A percentile compares a stretch with the other conserved stretches of the same genome.
Evolutionary conservation across 2,329 filamentous ascomycete species (phyloP).

Genomic region (Zalaria sp.): DNA sequence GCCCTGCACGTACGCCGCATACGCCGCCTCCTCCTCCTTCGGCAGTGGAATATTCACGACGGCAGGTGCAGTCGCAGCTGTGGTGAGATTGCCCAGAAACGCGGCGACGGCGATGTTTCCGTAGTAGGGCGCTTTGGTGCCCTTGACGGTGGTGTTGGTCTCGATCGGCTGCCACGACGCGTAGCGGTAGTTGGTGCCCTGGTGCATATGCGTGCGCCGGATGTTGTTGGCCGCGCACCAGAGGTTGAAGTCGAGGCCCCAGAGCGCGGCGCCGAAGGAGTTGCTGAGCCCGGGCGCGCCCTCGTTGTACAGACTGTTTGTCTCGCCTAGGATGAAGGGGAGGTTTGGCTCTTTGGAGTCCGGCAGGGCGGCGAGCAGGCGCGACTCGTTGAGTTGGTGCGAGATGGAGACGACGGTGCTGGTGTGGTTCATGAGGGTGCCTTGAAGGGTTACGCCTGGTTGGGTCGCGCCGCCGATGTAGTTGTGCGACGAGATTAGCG

Average conservation of each 20-base stretch:
- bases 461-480: constrained; percentile 47
- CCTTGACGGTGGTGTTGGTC: constrained; percentile 34
- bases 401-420: constrained; percentile 35
- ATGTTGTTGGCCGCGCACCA: constrained; percentile 43
- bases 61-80: constrained; percentile 15
- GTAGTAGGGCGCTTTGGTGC: constrained; percentile 52
- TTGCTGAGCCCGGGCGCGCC: constrained; percentile 48
- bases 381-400: constrained; percentile 34
- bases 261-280: constrained; percentile 51
- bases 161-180: constrained; percentile 45
- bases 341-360: constrained; percentile 17
- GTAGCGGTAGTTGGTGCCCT: constrained; percentile 50
- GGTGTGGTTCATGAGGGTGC: constrained; percentile 50
- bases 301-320: constrained; percentile 49
- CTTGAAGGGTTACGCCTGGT: constrained; percentile 48
- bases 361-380: constrained; percentile 23
- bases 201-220: constrained; percentile 47
- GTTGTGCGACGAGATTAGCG: constrained; percentile 43
- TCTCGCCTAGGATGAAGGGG: constrained; percentile 46
- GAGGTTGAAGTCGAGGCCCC: constrained; percentile 49
- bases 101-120: constrained; percentile 45
- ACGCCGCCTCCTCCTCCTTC: constrained; percentile 34
- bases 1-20: constrained; percentile 37
- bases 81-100: constrained; percentile 32
- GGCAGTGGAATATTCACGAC: constrained; percentile 35